Evolutionary conservation across 2,329 filamentous ascomycete genomes (phyloP).

Genomic region (Fusarium tricinctum): DNA sequence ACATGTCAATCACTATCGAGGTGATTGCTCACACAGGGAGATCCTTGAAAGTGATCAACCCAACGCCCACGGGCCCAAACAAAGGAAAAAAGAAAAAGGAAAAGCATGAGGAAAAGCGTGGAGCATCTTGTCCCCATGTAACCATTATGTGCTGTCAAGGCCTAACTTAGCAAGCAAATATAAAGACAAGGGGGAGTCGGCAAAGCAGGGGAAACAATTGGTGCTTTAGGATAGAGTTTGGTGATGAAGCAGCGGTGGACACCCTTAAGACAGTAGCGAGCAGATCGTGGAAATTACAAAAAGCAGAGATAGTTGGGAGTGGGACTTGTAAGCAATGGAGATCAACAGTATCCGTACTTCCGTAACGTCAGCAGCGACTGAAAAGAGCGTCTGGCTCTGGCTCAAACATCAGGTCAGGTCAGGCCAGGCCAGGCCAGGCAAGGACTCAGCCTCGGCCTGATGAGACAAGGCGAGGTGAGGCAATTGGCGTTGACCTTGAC

Average conservation of each 20-base stretch:
- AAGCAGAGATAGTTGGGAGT: conserved; percentile 2
- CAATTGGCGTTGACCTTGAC: neutral
- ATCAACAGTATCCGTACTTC: neutral
- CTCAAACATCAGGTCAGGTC: conserved; percentile 28
- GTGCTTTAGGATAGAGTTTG: conserved; percentile 47
- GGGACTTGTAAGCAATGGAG: neutral
- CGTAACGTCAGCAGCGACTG: conserved; percentile 16
- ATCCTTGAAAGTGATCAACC: conserved; percentile 26
- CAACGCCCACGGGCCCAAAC: conserved; percentile 28
- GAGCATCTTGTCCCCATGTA: conserved; percentile 2
- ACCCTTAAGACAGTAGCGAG: conserved; percentile 26
- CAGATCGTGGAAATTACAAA: conserved; percentile 47
- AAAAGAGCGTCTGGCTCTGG: conserved; percentile 25
- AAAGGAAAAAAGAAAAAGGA: conserved; percentile 1
- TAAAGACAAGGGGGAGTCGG: conserved; percentile 4
- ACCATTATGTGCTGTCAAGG: conserved; percentile 15
- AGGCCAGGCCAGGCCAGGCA: neutral
- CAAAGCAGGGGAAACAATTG: conserved; percentile 33
- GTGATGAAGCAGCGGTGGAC: conserved; percentile 47
- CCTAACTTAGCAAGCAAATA: conserved; percentile 26
- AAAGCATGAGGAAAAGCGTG: neutral
- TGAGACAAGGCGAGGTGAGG: neutral
- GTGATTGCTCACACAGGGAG: conserved; percentile 15
- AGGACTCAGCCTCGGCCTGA: neutral
- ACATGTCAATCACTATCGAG: neutral